Evolutionary conservation across 2,329 filamentous ascomycete species (phyloP).

Genomic region (Pseudonectria foliicola): DNA sequence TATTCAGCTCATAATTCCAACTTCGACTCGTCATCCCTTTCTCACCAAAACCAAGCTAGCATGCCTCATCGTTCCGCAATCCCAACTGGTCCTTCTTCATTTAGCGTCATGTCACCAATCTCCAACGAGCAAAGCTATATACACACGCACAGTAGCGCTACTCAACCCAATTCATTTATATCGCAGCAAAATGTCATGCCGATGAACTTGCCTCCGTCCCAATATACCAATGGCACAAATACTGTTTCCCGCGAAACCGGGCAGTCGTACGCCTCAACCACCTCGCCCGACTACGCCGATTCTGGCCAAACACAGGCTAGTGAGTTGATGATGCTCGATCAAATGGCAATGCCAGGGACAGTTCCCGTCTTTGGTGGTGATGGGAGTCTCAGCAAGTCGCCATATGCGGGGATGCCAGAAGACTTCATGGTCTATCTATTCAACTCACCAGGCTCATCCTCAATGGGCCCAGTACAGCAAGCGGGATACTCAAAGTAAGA

Average conservation of each 20-base stretch:
- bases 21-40: conserved; percentile 24
- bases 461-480: conserved; percentile 40
- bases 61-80: conserved; percentile 38
- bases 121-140: conserved; percentile 42
- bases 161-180: conserved; percentile 45
- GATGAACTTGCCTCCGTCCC: conserved; percentile 56
- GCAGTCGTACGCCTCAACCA: conserved; percentile 31
- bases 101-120: conserved; percentile 47
- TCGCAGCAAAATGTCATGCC: conserved; percentile 54
- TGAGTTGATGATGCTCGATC: conserved; percentile 55
- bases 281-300: conserved; percentile 38
- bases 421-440: conserved; percentile 84
- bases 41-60: conserved; percentile 28
- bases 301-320: conserved; percentile 36
- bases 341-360: conserved; percentile 57
- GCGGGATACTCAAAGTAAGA: conserved; percentile 40
- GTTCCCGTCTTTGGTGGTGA: conserved; percentile 86
- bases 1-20: conserved; percentile 34
- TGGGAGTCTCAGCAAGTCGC: conserved; percentile 71
- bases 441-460: conserved; percentile 38
- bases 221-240: conserved; percentile 35
- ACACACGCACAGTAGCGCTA: conserved; percentile 38
- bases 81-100: conserved; percentile 41
- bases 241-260: conserved; percentile 24
- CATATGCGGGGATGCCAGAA: conserved; percentile 74